Conservation (phyloP, 148 eudicot species). For the Mesembryanthemum crystallinum region DNA sequence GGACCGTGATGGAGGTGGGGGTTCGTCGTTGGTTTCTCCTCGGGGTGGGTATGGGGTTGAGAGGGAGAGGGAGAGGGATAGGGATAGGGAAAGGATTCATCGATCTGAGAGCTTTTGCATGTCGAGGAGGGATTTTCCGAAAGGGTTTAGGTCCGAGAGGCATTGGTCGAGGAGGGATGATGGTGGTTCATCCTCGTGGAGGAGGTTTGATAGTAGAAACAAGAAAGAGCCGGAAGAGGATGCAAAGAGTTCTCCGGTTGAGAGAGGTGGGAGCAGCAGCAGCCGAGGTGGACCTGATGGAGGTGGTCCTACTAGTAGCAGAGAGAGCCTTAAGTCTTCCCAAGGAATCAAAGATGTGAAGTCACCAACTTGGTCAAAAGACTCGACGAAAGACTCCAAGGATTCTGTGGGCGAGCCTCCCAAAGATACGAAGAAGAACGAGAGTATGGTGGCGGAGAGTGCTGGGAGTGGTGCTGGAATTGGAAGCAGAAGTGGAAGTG, state of each 20-base stretch:
- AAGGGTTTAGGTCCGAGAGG: slow-evolving; percentile 94
- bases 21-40: slow-evolving; percentile 55
- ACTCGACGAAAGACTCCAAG: slow-evolving; percentile 51
- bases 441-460: slow-evolving; percentile 49
- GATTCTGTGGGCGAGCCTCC: slow-evolving; percentile 70
- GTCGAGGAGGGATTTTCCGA: slow-evolving; percentile 78
- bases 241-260: slow-evolving; percentile 42
- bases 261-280: slow-evolving; percentile 44
- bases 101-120: slow-evolving; percentile 80
- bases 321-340: slow-evolving; percentile 52
- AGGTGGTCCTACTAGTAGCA: slow-evolving; percentile 39
- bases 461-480: slow-evolving; percentile 34
- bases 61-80: slow-evolving; percentile 36
- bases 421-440: slow-evolving; percentile 61
- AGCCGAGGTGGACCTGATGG: slow-evolving; percentile 48
- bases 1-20: slow-evolving; percentile 53
- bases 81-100: slow-evolving; percentile 58
- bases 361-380: slow-evolving; percentile 63
- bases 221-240: slow-evolving; percentile 74
- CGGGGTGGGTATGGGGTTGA: slow-evolving; percentile 40
- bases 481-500: slow-evolving; percentile 48
- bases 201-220: slow-evolving; percentile 59
- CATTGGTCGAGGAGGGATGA: slow-evolving; percentile 71
- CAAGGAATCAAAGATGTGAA: slow-evolving; percentile 52
- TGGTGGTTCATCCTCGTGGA: slow-evolving; percentile 67